These are phyloP conservation scores for Lyophyllum atratum DNA, from an alignment of 768 basidiomycete genomes.

Conservation along the genomic window DNA sequence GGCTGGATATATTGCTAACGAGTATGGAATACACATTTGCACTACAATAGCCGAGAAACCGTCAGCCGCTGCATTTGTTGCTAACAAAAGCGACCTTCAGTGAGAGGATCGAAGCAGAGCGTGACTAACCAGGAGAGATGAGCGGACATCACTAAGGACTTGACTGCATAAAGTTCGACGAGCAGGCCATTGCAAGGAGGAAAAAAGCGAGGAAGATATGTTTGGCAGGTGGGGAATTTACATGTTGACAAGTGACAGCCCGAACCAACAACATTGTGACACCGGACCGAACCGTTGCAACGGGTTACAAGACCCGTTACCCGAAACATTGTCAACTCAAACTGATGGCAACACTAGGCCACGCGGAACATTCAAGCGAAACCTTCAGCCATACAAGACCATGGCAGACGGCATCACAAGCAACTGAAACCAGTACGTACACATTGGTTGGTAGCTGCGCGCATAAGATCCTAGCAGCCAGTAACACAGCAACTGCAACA, in stretches of 20 bases:
- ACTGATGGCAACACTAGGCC: not conserved
- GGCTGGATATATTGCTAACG: not conserved
- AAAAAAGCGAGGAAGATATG: not conserved
- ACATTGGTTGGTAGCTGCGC: no score
- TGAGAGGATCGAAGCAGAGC: not conserved
- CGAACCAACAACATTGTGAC: not conserved
- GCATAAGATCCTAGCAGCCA: no score
- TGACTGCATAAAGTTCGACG: not conserved
- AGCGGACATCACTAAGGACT: not conserved
- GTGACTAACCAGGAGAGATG: not conserved
- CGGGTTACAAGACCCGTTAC: not conserved
- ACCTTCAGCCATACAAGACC: no score
- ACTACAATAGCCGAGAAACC: not conserved
- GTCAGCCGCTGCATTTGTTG: not conserved
- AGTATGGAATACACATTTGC: no score
- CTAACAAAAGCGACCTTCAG: not conserved
- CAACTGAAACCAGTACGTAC: no score
- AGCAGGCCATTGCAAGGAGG: not conserved
- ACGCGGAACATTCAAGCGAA: no score
- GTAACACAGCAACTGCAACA: no score
- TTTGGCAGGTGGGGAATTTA: not conserved
- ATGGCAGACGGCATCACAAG: no score
- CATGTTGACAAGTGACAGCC: not conserved
- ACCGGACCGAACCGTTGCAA: not conserved
- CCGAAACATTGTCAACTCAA: not conserved